Base-by-base conservation (phyloP, 768 basidiomycete genomes). In the Lyophyllum semitale region DNA sequence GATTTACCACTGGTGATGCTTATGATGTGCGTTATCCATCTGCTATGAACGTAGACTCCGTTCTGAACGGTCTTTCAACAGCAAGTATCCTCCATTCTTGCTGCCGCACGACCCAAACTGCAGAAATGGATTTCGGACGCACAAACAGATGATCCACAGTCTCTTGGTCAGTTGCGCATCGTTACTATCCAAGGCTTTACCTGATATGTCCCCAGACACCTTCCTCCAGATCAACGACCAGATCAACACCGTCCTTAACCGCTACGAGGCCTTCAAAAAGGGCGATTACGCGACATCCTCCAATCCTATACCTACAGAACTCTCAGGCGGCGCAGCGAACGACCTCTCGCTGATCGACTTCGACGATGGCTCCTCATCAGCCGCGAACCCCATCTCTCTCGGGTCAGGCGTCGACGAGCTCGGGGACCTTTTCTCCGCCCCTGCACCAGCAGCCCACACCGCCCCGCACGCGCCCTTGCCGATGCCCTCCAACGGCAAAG, bases 41-140 rank as follows among this genome's bases (percentile, higher is more conserved):
- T 18, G 32, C 40, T 26, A 33, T 22, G 20, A 22, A 26, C 1
- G 17, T 25, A n/a, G 32, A 45, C 17, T 33, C 48, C 30, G 55
- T 51, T 26, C 17, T 57, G 23, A 59, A 27, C 56, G 57, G 49
- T 51, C 44, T 44, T 27, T 58, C 27, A 23, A 32, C 63, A 93
- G 89, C 97, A 99, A 87, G 94, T 98, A 2, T 90, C 96, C 0
- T 74, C 84, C 0, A 86, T 96, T 35, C 82, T 97, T 13, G 78
- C 76, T 26, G 81, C 82, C 42, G 95, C 95, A 2, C 82, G 95
- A 44, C 97, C 97, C 0, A 98, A 91, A 75, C 83, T 98, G 42
- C 97, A 99, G 71, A 96, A 94, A 65, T 98, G 97, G 96, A 91
- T 98, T 54, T 92, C 90, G 9, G 94, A 98, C 62, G 94, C 93